Conservation (phyloP, 2,329 filamentous ascomycete genomes). For the Alternaria longipes region DNA sequence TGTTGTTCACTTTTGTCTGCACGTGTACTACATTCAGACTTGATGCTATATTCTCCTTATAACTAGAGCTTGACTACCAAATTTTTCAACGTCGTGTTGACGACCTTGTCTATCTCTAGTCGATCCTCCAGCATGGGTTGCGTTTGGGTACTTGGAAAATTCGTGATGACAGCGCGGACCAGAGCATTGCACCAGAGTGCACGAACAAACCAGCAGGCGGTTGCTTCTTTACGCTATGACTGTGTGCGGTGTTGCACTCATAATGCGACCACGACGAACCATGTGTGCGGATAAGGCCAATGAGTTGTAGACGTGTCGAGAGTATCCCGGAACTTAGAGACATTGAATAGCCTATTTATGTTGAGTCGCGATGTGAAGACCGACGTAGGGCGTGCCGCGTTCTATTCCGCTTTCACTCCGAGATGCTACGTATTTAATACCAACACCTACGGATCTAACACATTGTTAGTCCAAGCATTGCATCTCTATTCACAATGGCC, state of each 20-base stretch:
- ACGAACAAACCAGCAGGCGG: neutral
- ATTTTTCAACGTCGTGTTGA: neutral
- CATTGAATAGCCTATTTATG: neutral
- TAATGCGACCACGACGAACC: neutral
- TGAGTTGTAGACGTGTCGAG: neutral
- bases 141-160: neutral
- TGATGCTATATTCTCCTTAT: too few species aligned
- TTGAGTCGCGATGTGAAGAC: neutral
- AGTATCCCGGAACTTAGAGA: neutral
- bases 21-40: too few species aligned
- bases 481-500: constrained; percentile 4
- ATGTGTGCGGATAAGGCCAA: neutral
- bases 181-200: neutral
- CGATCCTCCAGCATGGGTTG: neutral
- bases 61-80: neutral
- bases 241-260: neutral
- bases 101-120: neutral
- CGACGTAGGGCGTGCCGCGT: neutral
- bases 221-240: neutral
- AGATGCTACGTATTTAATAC: neutral
- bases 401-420: neutral
- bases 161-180: neutral
- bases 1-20: too few species aligned
- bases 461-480: neutral
- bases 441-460: neutral